These are phyloP conservation scores for Liquidambar formosana DNA, from an alignment of 164 flowering plant genomes.

Conservation along the genomic window DNA sequence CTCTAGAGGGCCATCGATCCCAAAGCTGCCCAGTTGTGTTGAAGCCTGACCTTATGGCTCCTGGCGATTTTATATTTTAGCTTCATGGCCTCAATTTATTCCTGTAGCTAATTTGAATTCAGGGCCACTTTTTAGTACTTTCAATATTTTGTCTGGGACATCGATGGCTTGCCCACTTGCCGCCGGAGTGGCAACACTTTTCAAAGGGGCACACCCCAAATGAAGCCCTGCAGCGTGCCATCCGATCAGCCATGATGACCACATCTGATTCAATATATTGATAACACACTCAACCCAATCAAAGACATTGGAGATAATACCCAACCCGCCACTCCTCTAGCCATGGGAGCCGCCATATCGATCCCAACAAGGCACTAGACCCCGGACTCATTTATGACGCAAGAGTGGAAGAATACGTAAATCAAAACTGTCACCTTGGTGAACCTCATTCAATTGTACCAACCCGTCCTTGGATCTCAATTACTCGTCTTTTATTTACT, in stretches of 20 bases:
- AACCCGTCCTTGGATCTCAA: constrained; percentile 53
- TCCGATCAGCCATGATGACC: constrained; percentile 76
- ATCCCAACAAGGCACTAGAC: constrained; percentile 67
- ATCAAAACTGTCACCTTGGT: constrained; percentile 34
- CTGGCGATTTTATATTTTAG: constrained; percentile 48
- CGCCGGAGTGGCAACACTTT: constrained; percentile 61
- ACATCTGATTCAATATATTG: constrained; percentile 42
- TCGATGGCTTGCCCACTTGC: constrained; percentile 81
- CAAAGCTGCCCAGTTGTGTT: constrained; percentile 44
- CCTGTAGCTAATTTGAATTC: constrained; percentile 12
- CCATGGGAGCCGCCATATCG: constrained; percentile 64
- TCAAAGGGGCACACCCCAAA: constrained; percentile 55
- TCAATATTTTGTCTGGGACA: constrained; percentile 63
- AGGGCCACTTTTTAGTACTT: constrained; percentile 27
- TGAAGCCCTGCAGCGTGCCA: constrained; percentile 82
- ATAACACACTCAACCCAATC: constrained; percentile 46
- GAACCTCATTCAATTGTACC: constrained; percentile 31
- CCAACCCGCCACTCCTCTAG: constrained; percentile 52
- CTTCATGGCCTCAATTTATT: constrained; percentile 47
- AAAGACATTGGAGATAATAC: constrained; percentile 25
- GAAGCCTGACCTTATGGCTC: constrained; percentile 70
- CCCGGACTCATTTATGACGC: constrained; percentile 71
- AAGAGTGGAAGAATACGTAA: constrained; percentile 40
- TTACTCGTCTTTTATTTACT: constrained; percentile 70
- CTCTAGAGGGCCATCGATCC: constrained; percentile 68